Evolutionary conservation across 2,329 filamentous ascomycete genomes (phyloP).

Genomic region (Podosphaera xanthii): DNA sequence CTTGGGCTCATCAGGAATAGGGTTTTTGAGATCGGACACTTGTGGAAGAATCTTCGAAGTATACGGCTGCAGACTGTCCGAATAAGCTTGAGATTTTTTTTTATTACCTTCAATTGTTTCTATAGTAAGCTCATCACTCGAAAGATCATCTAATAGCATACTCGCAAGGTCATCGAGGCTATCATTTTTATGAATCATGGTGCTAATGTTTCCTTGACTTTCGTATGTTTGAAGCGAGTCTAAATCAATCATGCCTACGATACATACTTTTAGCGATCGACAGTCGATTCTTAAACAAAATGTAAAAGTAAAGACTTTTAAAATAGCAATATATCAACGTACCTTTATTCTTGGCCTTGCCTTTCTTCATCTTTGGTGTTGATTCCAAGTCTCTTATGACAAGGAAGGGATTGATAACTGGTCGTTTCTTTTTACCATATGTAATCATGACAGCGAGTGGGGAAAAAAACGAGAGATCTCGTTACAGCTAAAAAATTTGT

Average conservation of each 20-base stretch:
- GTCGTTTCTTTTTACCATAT: slow-evolving; percentile 9
- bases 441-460: slow-evolving; percentile 5
- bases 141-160: slow-evolving; percentile 9
- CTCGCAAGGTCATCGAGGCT: slow-evolving; percentile 11
- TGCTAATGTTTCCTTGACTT: neutral
- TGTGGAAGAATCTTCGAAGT: neutral
- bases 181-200: slow-evolving; percentile 2
- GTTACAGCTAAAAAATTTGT: neutral
- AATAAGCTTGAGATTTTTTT: neutral
- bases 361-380: slow-evolving; percentile 2
- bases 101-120: neutral
- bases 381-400: slow-evolving; percentile 4
- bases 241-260: neutral
- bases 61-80: neutral
- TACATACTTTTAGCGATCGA: neutral
- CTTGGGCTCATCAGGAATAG: neutral
- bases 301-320: neutral
- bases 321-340: neutral
- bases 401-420: slow-evolving; percentile 8
- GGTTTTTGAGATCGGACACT: neutral
- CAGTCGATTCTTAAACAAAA: neutral
- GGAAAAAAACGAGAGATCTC: neutral
- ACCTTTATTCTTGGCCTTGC: slow-evolving; percentile 4
- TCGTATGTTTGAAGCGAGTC: neutral
- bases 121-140: slow-evolving; percentile 3